Base-by-base conservation (phyloP, 352 stramenopile genomes). In the Saprolegnia parasitica region DNA sequence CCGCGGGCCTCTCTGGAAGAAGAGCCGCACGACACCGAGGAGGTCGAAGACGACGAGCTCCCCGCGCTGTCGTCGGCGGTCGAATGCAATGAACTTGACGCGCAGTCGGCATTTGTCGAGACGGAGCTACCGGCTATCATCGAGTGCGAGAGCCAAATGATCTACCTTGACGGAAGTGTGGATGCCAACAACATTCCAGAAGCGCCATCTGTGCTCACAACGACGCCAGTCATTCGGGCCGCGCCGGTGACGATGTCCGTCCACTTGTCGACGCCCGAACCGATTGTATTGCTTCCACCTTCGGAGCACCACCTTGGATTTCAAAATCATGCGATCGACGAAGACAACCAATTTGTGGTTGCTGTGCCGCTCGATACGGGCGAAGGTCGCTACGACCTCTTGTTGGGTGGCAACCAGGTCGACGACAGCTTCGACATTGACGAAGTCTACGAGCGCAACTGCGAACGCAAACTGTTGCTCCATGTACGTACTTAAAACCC, bases 131-230 rank as follows among this genome's bases (percentile, higher is more conserved):
- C 52, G 13, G 52, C 24, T 8, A 60, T 60, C 35, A 24, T 70
- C 6, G 24, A 70, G 40, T 70, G 63, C 37, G 63, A 70, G 0
- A 70, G 63, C 46, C 29, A 42, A 47, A 70, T 70, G 63, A 70
- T 70, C 35, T 70, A 70, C 63, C 62, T 70, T 23, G 26, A 70
- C 37, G 63, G 63, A 21, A 18, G 45, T 10, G 63, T 70, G 0
- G 63, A 70, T 20, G 20, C n/a, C 9, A 29, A 35, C 49, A 63
- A 49, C 35, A 18, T 26, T 29, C 29, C 18, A 2, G 56, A 63
- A 46, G 29, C 35, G 29, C 29, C 29, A 5, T 35, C 29, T 5
- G 2, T 35, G 29, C 29, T 35, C 29, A 35, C 29, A 5, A 35
- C 29, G 29, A 35, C 29, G 8, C 11, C 15, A 29, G 24, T 49